Evolutionary conservation across 176 grass and related monocot species (phyloP).

Genomic region (Hsuehochloa calcarea): DNA sequence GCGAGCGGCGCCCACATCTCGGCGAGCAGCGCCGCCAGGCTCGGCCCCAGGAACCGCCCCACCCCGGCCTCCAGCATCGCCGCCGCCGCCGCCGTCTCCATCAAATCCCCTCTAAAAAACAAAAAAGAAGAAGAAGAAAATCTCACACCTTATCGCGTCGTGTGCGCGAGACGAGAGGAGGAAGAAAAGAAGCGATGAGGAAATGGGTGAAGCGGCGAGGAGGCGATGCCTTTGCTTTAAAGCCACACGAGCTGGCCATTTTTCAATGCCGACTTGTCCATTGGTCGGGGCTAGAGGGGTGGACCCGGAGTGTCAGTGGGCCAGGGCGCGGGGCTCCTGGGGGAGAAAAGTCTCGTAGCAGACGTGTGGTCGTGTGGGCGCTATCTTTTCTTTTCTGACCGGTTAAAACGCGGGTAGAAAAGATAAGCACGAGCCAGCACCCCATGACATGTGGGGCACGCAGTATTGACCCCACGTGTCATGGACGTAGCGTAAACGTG

Average conservation of each 20-base stretch:
- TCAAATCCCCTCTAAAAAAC: not conserved
- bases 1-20: conserved; percentile 66
- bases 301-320: not conserved
- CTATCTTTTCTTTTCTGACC: too few relatives aligned
- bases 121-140: not conserved
- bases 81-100: conserved; percentile 45
- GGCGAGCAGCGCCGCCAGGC: conserved; percentile 32
- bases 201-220: not conserved
- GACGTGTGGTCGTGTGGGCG: not conserved
- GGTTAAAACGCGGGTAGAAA: not conserved
- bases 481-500: rapidly evolving
- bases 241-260: not conserved
- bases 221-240: conserved; percentile 27
- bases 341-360: not conserved
- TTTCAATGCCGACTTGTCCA: not conserved
- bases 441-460: not conserved
- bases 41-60: conserved; percentile 48
- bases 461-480: rapidly evolving
- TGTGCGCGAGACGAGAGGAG: not conserved
- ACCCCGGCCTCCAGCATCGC: conserved; percentile 57
- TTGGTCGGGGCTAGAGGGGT: not conserved
- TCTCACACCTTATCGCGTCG: not conserved
- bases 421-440: rapidly evolving
- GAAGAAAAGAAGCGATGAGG: not conserved
- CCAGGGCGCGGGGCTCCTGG: too few relatives aligned